Percentiles rank a stretch among this genome's conserved stretches.
phyloP scores from a whole-genome alignment of 352 stramenopile species.

The Peronosclerospora sorghi region DNA sequence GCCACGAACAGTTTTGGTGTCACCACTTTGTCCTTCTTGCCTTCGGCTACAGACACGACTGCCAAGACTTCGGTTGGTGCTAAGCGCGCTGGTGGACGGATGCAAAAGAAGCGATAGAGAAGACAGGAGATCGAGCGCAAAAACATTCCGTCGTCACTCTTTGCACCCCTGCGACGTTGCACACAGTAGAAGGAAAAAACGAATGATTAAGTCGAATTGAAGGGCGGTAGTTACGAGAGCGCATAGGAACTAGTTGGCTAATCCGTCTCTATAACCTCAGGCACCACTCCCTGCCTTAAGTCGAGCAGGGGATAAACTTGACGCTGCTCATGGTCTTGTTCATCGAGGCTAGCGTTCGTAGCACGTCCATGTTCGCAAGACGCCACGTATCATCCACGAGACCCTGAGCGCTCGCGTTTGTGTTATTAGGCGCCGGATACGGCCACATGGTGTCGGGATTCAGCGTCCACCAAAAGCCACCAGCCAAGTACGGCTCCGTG shows the following conservation, averaged over 20 bases:
- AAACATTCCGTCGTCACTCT: too few relatives aligned
- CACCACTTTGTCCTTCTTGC: constrained; percentile 35
- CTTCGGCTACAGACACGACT: constrained; percentile 10
- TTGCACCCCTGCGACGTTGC: too few relatives aligned
- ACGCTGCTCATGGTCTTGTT: constrained; percentile 47
- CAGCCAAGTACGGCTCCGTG: constrained; percentile 37
- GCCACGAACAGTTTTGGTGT: constrained; percentile 34
- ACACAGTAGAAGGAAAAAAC: too few relatives aligned
- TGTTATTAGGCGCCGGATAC: constrained; percentile 57
- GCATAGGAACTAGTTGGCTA: constrained; percentile 10
- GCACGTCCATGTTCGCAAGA: constrained; percentile 52
- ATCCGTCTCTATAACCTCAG: too few relatives aligned
- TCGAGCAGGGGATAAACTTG: constrained; percentile 56
- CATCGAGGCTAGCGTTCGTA: constrained; percentile 50
- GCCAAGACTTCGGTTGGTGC: constrained; percentile 10
- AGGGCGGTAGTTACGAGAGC: constrained; percentile 23
- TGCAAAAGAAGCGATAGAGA: constrained; percentile 40
- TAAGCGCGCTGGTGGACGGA: constrained; percentile 23
- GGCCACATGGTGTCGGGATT: constrained; percentile 74
- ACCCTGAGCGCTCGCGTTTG: constrained; percentile 38
- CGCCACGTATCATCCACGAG: constrained; percentile 70
- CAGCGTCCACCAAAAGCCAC: constrained; percentile 72
- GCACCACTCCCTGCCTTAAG: constrained; percentile 15
- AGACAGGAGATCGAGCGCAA: neutral
- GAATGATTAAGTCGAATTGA: constrained; percentile 9